Evolutionary conservation across 768 basidiomycete species (phyloP).

Genomic region (Phanerochaete carnosa): DNA sequence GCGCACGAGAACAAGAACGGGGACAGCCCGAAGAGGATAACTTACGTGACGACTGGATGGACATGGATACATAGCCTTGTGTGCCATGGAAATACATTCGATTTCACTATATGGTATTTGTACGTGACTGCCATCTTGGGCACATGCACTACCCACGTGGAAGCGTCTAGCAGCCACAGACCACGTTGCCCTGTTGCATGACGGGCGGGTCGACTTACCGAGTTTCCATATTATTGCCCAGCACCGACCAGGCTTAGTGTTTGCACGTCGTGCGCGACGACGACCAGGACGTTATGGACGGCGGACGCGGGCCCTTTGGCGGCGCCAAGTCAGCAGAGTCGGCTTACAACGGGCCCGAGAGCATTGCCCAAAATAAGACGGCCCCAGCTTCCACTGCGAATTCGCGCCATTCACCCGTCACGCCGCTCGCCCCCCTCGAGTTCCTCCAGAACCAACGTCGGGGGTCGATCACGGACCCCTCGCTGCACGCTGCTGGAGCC

Average conservation of each 20-base stretch:
- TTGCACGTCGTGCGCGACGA: slow-evolving; percentile 15
- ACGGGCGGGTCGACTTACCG: slow-evolving; percentile 13
- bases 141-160: slow-evolving; percentile 4
- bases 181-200: slow-evolving; percentile 13
- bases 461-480: slow-evolving; percentile 82
- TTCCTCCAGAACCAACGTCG: slow-evolving; percentile 78
- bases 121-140: slow-evolving; percentile 4
- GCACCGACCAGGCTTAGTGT: not conserved
- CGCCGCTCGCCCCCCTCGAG: slow-evolving; percentile 72
- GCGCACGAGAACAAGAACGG: too few species aligned
- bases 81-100: not conserved
- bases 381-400: slow-evolving; percentile 24
- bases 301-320: not conserved
- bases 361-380: slow-evolving; percentile 24
- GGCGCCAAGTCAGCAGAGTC: slow-evolving; percentile 8
- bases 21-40: too few species aligned
- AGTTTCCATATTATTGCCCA: slow-evolving; percentile 12
- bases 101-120: not conserved
- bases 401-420: slow-evolving; percentile 47
- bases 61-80: not conserved
- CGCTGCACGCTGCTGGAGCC: slow-evolving; percentile 58
- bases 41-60: too few species aligned
- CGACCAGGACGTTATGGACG: slow-evolving; percentile 11
- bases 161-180: slow-evolving; percentile 11
- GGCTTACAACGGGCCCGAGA: slow-evolving; percentile 18